Percentiles rank a stretch among this genome's conserved stretches.
Evolutionary conservation across 2,329 filamentous ascomycete genomes (phyloP).

Genomic region (Pleoardoris graminearum): DNA sequence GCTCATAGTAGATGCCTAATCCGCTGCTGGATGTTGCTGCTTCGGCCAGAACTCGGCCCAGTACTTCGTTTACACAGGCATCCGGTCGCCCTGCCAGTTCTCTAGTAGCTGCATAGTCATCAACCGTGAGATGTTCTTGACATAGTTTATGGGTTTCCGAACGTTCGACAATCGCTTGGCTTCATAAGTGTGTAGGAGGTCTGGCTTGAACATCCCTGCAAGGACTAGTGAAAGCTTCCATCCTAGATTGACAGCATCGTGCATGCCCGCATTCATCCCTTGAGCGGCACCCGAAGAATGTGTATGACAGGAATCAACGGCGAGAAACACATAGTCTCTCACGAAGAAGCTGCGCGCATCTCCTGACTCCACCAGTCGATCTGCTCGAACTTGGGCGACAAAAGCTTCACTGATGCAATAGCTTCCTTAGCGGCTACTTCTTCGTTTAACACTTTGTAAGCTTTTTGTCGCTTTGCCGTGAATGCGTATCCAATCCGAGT

Average conservation of each 20-base stretch:
- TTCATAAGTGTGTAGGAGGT: slow-evolving; percentile 55
- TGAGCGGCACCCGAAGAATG: slow-evolving; percentile 61
- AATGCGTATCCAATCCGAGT: slow-evolving; percentile 60
- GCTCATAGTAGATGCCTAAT: slow-evolving; percentile 38
- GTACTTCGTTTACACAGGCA: slow-evolving; percentile 32
- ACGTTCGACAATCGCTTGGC: slow-evolving; percentile 55
- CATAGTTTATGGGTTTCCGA: slow-evolving; percentile 44
- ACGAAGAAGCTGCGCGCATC: slow-evolving; percentile 39
- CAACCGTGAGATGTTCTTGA: slow-evolving; percentile 40
- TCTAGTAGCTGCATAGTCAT: slow-evolving; percentile 43
- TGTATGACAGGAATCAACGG: slow-evolving; percentile 62
- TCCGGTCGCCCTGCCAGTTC: slow-evolving; percentile 36
- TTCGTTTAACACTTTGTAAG: slow-evolving; percentile 42
- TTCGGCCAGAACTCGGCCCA: slow-evolving; percentile 32
- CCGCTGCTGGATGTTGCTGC: slow-evolving; percentile 38
- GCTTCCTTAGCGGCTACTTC: slow-evolving; percentile 47
- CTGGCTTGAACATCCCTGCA: slow-evolving; percentile 41
- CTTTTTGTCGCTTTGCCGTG: slow-evolving; percentile 47
- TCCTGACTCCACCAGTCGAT: slow-evolving; percentile 52
- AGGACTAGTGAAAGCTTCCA: slow-evolving; percentile 59
- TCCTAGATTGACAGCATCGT: slow-evolving; percentile 58
- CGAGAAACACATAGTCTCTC: slow-evolving; percentile 56
- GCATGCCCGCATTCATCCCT: slow-evolving; percentile 62
- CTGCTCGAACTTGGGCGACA: slow-evolving; percentile 44
- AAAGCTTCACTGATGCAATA: slow-evolving; percentile 46